Conservation (phyloP, 108 stramenopile species). For the Schizochytrium sp. region DNA sequence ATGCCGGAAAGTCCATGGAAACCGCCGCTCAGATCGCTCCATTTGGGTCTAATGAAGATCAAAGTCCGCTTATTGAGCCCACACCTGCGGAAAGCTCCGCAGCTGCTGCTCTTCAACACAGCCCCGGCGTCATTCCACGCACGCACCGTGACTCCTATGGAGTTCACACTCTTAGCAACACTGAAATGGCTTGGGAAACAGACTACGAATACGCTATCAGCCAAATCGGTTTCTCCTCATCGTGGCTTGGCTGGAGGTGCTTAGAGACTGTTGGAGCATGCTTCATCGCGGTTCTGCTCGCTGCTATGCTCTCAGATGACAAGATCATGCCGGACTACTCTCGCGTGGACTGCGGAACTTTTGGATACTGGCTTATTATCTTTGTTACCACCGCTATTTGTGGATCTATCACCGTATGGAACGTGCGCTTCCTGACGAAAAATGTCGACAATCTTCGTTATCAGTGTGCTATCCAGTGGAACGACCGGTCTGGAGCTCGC, state of each 20-base stretch:
- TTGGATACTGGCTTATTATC: conserved; percentile 41
- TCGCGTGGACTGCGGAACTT: background rate
- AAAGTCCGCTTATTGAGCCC: background rate
- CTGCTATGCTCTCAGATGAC: conserved; percentile 29
- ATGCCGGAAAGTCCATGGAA: background rate
- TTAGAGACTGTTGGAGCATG: conserved; percentile 29
- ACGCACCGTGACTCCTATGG: background rate
- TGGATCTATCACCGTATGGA: conserved; percentile 10
- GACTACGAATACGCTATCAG: conserved; percentile 17
- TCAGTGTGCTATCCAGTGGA: background rate
- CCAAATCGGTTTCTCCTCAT: background rate
- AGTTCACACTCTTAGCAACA: background rate
- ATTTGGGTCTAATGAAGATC: conserved; percentile 10
- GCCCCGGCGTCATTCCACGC: background rate
- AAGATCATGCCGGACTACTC: conserved; percentile 28
- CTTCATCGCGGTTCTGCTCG: conserved; percentile 5
- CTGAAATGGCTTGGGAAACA: conserved; percentile 20
- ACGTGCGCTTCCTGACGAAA: background rate
- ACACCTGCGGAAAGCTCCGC: background rate
- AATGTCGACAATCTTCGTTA: background rate
- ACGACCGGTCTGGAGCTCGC: background rate
- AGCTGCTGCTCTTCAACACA: background rate
- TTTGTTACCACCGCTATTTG: background rate
- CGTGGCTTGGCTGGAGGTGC: conserved; percentile 34
- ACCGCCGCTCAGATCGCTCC: background rate